Conservation (phyloP, 2,329 filamentous ascomycete species). For the Diaporthe eres region DNA sequence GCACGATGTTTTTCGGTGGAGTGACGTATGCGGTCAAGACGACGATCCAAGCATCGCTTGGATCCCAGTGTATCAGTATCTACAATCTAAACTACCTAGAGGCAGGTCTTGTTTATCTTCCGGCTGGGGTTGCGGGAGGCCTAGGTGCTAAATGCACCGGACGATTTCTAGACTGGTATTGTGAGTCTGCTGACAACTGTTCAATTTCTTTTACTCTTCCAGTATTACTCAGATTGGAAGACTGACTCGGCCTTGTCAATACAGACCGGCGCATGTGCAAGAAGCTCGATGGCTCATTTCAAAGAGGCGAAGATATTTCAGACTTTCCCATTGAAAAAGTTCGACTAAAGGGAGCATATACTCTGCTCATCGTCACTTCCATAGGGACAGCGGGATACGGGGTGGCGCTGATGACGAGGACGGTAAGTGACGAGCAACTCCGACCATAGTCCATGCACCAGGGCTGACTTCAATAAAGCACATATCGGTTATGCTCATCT, state of each 20-base stretch:
- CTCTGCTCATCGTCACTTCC: not conserved
- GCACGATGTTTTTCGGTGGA: conserved; percentile 38
- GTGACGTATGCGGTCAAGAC: conserved; percentile 45
- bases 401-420: not conserved
- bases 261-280: not conserved
- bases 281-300: conserved; percentile 9
- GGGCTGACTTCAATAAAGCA: not conserved
- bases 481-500: conserved; percentile 12
- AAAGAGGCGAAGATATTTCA: not conserved
- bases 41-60: conserved; percentile 45
- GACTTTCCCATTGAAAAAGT: conserved; percentile 8
- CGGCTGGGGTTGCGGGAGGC: conserved; percentile 26
- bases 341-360: conserved; percentile 19
- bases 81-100: conserved; percentile 46
- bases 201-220: not conserved
- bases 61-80: conserved; percentile 45
- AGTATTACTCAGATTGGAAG: no score
- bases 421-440: not conserved
- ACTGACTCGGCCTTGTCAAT: not conserved
- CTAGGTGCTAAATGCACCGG: not conserved
- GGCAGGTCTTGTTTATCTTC: conserved; percentile 47
- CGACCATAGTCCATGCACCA: not conserved
- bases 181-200: not conserved
- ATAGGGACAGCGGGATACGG: conserved; percentile 5
- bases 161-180: conserved; percentile 9